These are phyloP conservation scores for Pterocarpus macrocarpus DNA, from an alignment of 306 rosid species.

Conservation along the genomic window DNA sequence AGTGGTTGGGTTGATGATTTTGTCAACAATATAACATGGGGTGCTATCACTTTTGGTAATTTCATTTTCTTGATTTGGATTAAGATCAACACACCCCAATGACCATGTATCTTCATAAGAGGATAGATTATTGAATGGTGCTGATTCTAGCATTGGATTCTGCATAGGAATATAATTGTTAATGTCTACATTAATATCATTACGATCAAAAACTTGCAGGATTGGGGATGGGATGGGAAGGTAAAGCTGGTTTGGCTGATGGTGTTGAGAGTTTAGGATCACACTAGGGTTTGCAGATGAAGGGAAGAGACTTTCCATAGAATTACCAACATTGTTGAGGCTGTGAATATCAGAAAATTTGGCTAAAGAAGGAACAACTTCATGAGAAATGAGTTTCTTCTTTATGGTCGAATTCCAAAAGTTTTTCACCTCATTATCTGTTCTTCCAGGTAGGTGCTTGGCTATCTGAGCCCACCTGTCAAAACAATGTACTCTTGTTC, in stretches of 20 bases:
- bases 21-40: constrained; percentile 37
- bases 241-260: constrained; percentile 52
- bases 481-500: neutral
- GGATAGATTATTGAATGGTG: constrained; percentile 48
- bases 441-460: constrained; percentile 97
- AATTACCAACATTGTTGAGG: constrained; percentile 36
- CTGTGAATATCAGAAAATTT: constrained; percentile 63
- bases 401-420: constrained; percentile 99
- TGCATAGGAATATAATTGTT: constrained; percentile 39
- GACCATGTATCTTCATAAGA: constrained; percentile 58
- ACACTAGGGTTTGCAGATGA: constrained; percentile 60
- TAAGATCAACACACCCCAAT: constrained; percentile 46
- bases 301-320: constrained; percentile 66
- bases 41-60: constrained; percentile 41
- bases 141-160: constrained; percentile 48
- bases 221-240: constrained; percentile 66
- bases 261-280: constrained; percentile 43
- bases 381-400: constrained; percentile 83
- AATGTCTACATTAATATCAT: constrained; percentile 54
- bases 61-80: constrained; percentile 56
- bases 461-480: constrained; percentile 98
- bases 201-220: constrained; percentile 57
- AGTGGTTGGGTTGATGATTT: constrained; percentile 51
- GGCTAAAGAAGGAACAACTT: constrained; percentile 58
- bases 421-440: constrained; percentile 97